A percentile compares a stretch with the other conserved stretches of the same genome.
Conservation (phyloP, 2,329 filamentous ascomycete species). For the Cryphonectria nitschkei region DNA sequence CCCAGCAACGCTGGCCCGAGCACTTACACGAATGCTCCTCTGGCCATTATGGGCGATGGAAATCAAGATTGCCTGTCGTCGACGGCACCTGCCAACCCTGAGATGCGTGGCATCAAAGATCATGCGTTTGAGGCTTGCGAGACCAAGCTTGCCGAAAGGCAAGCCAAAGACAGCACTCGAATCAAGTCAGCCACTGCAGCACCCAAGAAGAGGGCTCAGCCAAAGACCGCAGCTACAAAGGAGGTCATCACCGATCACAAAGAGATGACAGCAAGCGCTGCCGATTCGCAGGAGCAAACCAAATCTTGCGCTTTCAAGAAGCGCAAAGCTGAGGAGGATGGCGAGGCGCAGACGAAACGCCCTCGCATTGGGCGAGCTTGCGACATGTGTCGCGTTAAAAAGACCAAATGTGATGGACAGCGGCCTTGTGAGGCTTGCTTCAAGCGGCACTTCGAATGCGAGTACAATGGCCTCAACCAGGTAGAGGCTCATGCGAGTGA, state of each 20-base stretch:
- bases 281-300: neutral
- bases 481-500: neutral
- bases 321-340: conserved; percentile 1
- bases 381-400: conserved; percentile 23
- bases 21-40: neutral
- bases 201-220: neutral
- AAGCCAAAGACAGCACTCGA: neutral
- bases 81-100: neutral
- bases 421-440: conserved; percentile 20
- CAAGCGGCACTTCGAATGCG: conserved; percentile 14
- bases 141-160: neutral
- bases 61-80: neutral
- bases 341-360: neutral
- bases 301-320: neutral
- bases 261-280: neutral
- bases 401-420: conserved; percentile 22
- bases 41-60: neutral
- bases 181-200: neutral
- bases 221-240: conserved; percentile 5
- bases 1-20: neutral
- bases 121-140: neutral
- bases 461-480: neutral
- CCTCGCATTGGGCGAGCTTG: conserved; percentile 7
- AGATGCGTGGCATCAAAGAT: neutral
- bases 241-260: neutral